Evolutionary conservation across 495 filamentous ascomycete species (phyloP), one percentile per base, ranked within the genome.

Genomic region (Talaromyces trachyspermus): DNA sequence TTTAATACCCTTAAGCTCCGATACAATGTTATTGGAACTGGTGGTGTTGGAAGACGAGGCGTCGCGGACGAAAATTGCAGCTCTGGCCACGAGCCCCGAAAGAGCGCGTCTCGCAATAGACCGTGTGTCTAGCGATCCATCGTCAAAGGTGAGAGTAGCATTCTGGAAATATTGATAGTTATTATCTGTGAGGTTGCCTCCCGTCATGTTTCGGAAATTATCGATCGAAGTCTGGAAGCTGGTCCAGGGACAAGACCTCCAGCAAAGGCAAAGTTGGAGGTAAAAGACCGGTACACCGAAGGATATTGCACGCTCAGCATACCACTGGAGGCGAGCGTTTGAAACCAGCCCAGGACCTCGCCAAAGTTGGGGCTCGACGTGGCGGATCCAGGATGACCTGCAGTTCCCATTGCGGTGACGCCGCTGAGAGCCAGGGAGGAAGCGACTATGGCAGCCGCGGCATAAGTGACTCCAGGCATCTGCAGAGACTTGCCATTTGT

Each of bases 301-400:
- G 92, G 92, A 56, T 95, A 89, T 54, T 82, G 78, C 54, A 89
- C 89, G 51, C 85, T 91, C 60, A 96, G 65, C 92, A 97, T 96
- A 45, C 92, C 92, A 60, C 90, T 95, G 70, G 89, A 84, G 15
- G 92, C 90, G 64, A 98, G 81, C 23, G 81, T 81, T 67, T 97
- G 92, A 65, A 97, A 95, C 78, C 84, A 91, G 39, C 81, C 80
- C 60, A 96, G 79, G 43, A 95, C 81, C 57, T 95, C 88, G 38
- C 71, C 77, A 63, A 96, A 95, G 38, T 80, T 86, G 7, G 92
- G 92, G 52, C 88, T 94, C 26, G 83, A 63, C 1, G 85, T 77
- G 10, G 81, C 68, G 25, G 76, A 64, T n/a, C 85, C 87, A 14
- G 79, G 72, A 25, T 73, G 72, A 8, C 77, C 79, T 17, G 77